Percentiles rank a stretch among this genome's conserved stretches.
These are phyloP conservation scores for Trametes villosa DNA, from an alignment of 768 basidiomycete genomes.

Conservation along the genomic window DNA sequence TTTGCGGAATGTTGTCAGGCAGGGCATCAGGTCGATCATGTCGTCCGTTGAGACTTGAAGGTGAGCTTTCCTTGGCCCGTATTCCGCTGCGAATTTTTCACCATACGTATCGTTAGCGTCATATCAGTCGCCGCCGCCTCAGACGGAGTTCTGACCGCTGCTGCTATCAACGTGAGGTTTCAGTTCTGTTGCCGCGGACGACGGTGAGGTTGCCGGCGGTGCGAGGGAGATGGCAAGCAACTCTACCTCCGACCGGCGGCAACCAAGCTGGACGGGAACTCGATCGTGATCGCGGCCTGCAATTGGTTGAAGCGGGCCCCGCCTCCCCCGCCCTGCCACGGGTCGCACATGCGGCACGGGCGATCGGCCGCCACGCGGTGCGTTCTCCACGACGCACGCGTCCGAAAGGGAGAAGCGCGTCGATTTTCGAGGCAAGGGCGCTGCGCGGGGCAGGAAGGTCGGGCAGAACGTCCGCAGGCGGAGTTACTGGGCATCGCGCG, in stretches of 20 bases:
- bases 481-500: neutral
- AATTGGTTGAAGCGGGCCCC: neutral
- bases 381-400: neutral
- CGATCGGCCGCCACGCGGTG: neutral
- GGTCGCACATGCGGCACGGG: neutral
- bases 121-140: too few species aligned
- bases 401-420: neutral
- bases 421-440: neutral
- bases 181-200: too few species aligned
- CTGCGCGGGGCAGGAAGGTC: neutral
- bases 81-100: neutral
- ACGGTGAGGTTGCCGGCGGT: neutral
- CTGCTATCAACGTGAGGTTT: too few species aligned
- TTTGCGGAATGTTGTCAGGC: neutral
- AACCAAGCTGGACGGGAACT: neutral
- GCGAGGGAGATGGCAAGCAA: neutral
- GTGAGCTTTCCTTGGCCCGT: neutral
- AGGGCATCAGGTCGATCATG: neutral
- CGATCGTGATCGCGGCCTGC: neutral
- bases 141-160: too few species aligned
- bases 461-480: neutral
- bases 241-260: neutral
- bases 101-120: too few species aligned
- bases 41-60: too few species aligned
- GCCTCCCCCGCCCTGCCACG: neutral